These are phyloP conservation scores for Sordaria brevicollis DNA, from an alignment of 495 filamentous ascomycete genomes.

Conservation along the genomic window DNA sequence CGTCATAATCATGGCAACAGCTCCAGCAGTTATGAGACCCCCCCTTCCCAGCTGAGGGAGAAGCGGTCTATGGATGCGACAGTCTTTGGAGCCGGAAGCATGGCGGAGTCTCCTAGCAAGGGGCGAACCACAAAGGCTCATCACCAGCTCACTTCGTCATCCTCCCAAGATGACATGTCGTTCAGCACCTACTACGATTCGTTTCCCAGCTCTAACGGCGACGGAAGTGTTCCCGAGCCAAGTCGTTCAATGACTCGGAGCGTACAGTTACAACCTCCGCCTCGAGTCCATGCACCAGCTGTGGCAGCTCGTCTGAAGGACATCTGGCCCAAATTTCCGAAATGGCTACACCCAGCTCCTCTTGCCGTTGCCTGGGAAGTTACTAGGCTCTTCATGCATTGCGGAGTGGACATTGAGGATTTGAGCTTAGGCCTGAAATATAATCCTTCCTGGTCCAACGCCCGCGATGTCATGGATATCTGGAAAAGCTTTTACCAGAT, in stretches of 20 bases:
- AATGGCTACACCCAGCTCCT: conserved; percentile 25
- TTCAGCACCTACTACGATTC: not conserved
- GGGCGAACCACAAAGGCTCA: not conserved
- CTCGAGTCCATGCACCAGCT: not conserved
- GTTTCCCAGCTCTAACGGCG: not conserved
- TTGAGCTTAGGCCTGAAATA: conserved; percentile 16
- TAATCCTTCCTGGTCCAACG: conserved; percentile 24
- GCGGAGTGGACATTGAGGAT: conserved; percentile 24
- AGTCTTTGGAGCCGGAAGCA: not conserved
- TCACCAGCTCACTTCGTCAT: not conserved
- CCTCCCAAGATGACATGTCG: not conserved
- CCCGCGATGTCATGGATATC: conserved; percentile 14
- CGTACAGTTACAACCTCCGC: not conserved
- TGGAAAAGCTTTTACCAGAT: conserved; percentile 25
- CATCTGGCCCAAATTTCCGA: conserved; percentile 27
- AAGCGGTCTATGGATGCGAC: not conserved
- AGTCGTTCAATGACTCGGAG: not conserved
- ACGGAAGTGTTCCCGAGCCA: not conserved
- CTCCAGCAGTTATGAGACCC: conserved; percentile 17
- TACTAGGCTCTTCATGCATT: conserved; percentile 32
- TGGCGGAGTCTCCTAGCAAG: not conserved
- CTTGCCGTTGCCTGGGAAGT: conserved; percentile 38
- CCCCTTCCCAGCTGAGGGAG: not conserved
- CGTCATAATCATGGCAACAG: conserved; percentile 8
- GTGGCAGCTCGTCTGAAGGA: conserved; percentile 9